Evolutionary conservation across 2,329 filamentous ascomycete genomes (phyloP).

Genomic region (Lachnellula subtilissima): DNA sequence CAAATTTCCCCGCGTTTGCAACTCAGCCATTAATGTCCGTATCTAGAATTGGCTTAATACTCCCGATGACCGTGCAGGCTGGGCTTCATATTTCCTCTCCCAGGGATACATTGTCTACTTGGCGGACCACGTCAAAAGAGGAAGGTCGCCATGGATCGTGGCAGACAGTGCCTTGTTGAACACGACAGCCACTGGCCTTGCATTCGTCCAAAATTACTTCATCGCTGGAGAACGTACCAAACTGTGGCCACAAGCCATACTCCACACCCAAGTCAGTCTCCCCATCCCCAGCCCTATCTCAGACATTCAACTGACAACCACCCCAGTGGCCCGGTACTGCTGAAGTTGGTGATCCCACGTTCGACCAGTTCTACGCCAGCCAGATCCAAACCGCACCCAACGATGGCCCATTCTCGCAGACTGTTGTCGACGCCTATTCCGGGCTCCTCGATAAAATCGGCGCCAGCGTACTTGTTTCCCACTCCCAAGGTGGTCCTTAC

Average conservation of each 20-base stretch:
- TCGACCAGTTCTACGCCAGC: constrained; percentile 34
- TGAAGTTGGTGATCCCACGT: constrained; percentile 22
- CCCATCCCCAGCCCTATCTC: neutral
- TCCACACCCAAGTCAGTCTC: constrained; percentile 30
- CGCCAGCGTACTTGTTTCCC: constrained; percentile 22
- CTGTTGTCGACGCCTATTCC: constrained; percentile 37
- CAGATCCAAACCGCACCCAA: constrained; percentile 36
- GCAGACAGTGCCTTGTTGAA: constrained; percentile 7
- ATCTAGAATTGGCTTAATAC: constrained; percentile 41
- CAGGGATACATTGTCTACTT: constrained; percentile 44
- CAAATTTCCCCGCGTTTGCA: neutral
- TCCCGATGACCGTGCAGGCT: constrained; percentile 42
- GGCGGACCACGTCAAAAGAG: constrained; percentile 25
- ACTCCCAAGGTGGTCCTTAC: constrained; percentile 43
- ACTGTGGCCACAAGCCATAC: constrained; percentile 32
- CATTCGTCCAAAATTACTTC: constrained; percentile 25
- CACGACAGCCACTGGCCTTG: constrained; percentile 10
- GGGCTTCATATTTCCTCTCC: constrained; percentile 42
- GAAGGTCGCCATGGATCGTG: constrained; percentile 20
- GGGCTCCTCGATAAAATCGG: constrained; percentile 26
- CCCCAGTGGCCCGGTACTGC: constrained; percentile 7
- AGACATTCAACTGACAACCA: neutral
- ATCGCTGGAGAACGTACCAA: constrained; percentile 21
- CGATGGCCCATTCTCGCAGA: constrained; percentile 33
- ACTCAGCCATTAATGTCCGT: neutral